Base-by-base conservation (phyloP, 1,139 yeast genomes). In the Yamadazyma mexicana region DNA sequence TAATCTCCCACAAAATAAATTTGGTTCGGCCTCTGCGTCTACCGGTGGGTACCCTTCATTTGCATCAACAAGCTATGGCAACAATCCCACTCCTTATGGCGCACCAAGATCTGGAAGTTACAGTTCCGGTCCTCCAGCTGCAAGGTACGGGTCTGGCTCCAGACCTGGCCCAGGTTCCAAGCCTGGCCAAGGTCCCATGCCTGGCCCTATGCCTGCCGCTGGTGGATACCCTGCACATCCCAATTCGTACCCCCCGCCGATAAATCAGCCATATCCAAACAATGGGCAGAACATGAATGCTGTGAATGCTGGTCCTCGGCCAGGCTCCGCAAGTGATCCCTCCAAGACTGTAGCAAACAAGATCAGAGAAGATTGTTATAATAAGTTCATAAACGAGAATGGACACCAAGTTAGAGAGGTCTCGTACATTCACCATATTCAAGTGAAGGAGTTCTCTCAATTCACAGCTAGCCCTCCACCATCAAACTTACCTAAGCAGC, bases 401-500 rank as follows among this genome's bases (percentile, higher is more conserved):
- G 75, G 70, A 12, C 55, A 51, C 33, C 53, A 51, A 33, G 58
- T 57, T 12, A 55, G 61, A 7, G 77, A 71, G 35, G 47, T 58
- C 2, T 51, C 64, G 3, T 72, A 72, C 48, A 64, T 43, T 34
- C 59, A 73, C 11, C 77, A 72, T 40, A 51, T 71, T 15, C 49
- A 55, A 23, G 59, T 72, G 31, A 60, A 64, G 27, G 77, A 72
- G 48, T 71, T 47, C 51, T 61, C 75, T 12, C 61, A 57, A 39
- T 70, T 50, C 46, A 70, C 75, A 2, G 62, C 69, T 17, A 50
- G 50, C 2, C 69, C 75, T 0, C 77, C 77, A 3, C 75, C 75
- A 2, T 50, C 56, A 1, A 56, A 61, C 38, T 36, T 61, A 3
- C 58, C 64, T 0, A 51, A 58, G 3, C 45, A 48, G n/a, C 63